Percentiles rank a stretch among this genome's conserved stretches.
Evolutionary conservation across 306 rosid species (phyloP).

Genomic region (Canavalia gladiata): DNA sequence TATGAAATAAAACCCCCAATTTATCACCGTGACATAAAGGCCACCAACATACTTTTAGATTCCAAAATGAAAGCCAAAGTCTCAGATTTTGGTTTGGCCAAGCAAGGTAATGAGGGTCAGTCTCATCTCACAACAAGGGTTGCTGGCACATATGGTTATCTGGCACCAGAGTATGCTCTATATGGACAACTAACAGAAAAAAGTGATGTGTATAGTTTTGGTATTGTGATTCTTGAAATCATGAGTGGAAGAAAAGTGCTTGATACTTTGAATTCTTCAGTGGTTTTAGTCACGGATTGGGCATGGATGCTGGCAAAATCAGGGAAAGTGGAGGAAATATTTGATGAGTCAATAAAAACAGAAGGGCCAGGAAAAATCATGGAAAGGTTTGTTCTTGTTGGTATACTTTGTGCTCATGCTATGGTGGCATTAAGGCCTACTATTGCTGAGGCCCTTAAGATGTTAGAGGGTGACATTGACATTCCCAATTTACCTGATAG

Average conservation of each 20-base stretch:
- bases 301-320: slow-evolving; percentile 75
- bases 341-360: slow-evolving; percentile 59
- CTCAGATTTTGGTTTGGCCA: slow-evolving; percentile 83
- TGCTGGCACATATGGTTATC: slow-evolving; percentile 88
- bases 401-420: slow-evolving; percentile 92
- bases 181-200: slow-evolving; percentile 87
- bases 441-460: slow-evolving; percentile 77
- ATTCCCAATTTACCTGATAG: slow-evolving; percentile 81
- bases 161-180: slow-evolving; percentile 87
- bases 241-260: slow-evolving; percentile 88
- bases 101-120: slow-evolving; percentile 73
- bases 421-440: slow-evolving; percentile 93
- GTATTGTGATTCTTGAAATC: slow-evolving; percentile 80
- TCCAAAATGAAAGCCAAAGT: slow-evolving; percentile 75
- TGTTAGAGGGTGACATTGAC: slow-evolving; percentile 92
- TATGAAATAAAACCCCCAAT: slow-evolving; percentile 82
- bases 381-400: slow-evolving; percentile 90
- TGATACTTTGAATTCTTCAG: slow-evolving; percentile 60
- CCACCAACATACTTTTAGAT: slow-evolving; percentile 79
- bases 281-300: slow-evolving; percentile 81
- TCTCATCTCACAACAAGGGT: slow-evolving; percentile 87
- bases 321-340: slow-evolving; percentile 63
- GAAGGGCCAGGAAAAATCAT: slow-evolving; percentile 75
- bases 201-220: slow-evolving; percentile 87
- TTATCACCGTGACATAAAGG: slow-evolving; percentile 84